Base-by-base conservation (phyloP, 106 monocot species). In the Dendrobium huoshanense region DNA sequence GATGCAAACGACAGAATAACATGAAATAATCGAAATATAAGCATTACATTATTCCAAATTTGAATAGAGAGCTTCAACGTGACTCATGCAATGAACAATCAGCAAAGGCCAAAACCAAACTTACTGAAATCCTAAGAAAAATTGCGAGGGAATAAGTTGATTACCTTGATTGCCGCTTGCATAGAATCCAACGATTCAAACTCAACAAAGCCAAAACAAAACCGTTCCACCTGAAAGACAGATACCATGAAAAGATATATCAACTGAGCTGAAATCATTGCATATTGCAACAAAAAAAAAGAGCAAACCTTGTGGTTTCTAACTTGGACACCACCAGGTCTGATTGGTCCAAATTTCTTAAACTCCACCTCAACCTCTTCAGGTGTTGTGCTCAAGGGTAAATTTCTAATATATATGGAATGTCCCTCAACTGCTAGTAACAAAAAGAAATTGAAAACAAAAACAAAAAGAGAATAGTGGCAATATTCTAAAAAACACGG, bases 271-370 rank as follows among this genome's bases (percentile, higher is more conserved):
- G 51, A 20, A 43, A 77, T 41, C 9, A 55, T 31, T 7, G 55
- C 54, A 64, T 78, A 75, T 79, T 16, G 2, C 45, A 37, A 37
- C 31, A 37, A 15, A 8, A 79, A 43, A 11, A 55, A 19, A 1
- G n/a, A 27, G 85, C 83, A n/a, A 43, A 96, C 96, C 92, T 90
- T 94, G 64, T 91, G 86, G 85, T 85, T 91, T 90, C 90, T 90
- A 75, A 96, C 94, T 94, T 96, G 96, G 27, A 96, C 87, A 72
- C 96, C 93, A 84, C 84, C 87, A 81, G 87, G 86, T 56, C 85
- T 91, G 77, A 96, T 94, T 41, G 82, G 41, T 29, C 96, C 96
- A 88, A 93, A 96, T 82, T 87, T 94, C 86, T 82, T 88, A 77
- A 93, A 87, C 68, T 87, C 84, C 40, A 84, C 88, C 58, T 88